Evolutionary conservation across 2,329 filamentous ascomycete species (phyloP).

Genomic region (Waltergamsia citrina): DNA sequence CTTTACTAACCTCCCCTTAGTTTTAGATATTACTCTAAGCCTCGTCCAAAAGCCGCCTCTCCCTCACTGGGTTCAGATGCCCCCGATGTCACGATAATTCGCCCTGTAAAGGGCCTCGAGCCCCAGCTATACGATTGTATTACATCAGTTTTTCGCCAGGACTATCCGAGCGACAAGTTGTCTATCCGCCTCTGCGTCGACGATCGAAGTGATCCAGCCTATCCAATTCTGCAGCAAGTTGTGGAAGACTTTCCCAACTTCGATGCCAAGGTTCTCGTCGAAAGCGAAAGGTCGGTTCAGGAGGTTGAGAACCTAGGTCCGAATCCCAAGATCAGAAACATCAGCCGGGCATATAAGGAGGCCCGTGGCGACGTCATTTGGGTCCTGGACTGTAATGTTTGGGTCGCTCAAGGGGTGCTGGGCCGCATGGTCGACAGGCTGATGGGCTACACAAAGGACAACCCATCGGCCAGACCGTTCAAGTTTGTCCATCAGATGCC

Average conservation of each 20-base stretch:
- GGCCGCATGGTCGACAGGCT: conserved; percentile 86
- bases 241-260: conserved; percentile 62
- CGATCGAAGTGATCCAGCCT: conserved; percentile 64
- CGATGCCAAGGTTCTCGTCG: conserved; percentile 67
- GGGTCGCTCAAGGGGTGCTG: conserved; percentile 70
- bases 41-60: conserved; percentile 39
- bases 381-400: conserved; percentile 95
- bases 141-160: conserved; percentile 72
- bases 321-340: conserved; percentile 97
- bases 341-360: conserved; percentile 86
- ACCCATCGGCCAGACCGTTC: conserved; percentile 44
- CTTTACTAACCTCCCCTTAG: conserved; percentile 19
- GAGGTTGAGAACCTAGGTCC: conserved; percentile 56
- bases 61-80: conserved; percentile 41
- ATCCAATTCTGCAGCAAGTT: conserved; percentile 62
- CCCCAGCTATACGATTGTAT: conserved; percentile 88
- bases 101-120: conserved; percentile 88
- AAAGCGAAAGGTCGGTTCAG: conserved; percentile 52
- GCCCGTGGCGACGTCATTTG: conserved; percentile 82
- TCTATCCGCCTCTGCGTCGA: conserved; percentile 78
- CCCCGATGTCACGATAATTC: conserved; percentile 82
- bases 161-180: conserved; percentile 67
- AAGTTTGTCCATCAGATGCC: conserved; percentile 96
- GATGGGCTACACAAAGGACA: conserved; percentile 52
- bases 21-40: conserved; percentile 42